phyloP scores from a whole-genome alignment of 2,329 filamentous ascomycete species.

The Hypomyces perniciosus region DNA sequence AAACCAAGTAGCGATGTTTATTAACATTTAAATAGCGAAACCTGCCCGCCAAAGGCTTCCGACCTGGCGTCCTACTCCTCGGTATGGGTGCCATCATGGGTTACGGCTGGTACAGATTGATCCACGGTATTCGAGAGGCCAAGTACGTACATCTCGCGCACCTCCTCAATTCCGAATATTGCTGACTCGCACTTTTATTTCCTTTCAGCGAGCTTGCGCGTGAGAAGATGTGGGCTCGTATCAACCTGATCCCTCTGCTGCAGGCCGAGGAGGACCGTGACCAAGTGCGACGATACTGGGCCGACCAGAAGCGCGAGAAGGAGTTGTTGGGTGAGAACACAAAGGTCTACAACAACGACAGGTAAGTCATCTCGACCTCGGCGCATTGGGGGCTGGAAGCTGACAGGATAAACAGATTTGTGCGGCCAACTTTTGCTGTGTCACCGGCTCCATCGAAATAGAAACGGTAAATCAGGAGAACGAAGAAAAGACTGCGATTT shows the following conservation, averaged over 20 bases:
- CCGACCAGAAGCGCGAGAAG: conserved; percentile 86
- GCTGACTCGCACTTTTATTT: not conserved
- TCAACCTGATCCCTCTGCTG: conserved; percentile 86
- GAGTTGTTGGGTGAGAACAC: conserved; percentile 78
- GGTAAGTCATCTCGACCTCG: conserved; percentile 49
- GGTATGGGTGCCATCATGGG: conserved; percentile 73
- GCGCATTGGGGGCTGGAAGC: not conserved
- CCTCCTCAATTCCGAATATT: not conserved
- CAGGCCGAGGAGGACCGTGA: conserved; percentile 97
- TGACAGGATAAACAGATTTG: conserved; percentile 50
- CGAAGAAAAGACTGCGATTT: not conserved
- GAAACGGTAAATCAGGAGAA: conserved; percentile 12
- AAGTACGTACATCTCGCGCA: conserved; percentile 58
- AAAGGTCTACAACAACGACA: conserved; percentile 81
- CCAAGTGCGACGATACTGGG: conserved; percentile 78
- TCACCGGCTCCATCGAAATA: conserved; percentile 62
- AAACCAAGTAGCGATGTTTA: not conserved
- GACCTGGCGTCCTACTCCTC: conserved; percentile 70
- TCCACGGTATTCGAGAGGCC: conserved; percentile 78
- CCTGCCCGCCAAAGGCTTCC: conserved; percentile 84
- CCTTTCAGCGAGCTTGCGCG: conserved; percentile 73
- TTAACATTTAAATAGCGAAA: conserved; percentile 59
- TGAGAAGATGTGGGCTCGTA: conserved; percentile 97
- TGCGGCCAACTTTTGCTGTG: conserved; percentile 72
- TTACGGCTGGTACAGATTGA: conserved; percentile 85